Conservation (phyloP, 2,329 filamentous ascomycete species). For the Apiospora marii region DNA sequence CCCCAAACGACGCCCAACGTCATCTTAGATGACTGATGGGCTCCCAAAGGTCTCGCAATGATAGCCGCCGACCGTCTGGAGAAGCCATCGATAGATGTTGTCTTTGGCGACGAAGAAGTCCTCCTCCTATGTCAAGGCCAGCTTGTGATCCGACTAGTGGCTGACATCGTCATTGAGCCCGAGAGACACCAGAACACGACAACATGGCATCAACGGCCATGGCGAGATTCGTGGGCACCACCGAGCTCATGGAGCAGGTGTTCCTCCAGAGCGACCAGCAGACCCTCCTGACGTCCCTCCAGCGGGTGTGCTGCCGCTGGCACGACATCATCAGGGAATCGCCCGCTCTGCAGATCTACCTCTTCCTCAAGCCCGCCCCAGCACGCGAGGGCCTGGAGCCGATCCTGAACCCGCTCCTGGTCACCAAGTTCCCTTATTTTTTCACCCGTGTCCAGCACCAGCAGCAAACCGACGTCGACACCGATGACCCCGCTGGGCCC, state of each 20-base stretch:
- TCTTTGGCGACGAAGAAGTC: neutral
- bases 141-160: neutral
- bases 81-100: neutral
- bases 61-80: neutral
- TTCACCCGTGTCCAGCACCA: neutral
- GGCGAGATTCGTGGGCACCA: neutral
- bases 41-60: neutral
- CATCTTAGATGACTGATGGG: neutral
- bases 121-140: neutral
- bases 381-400: neutral
- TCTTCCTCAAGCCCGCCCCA: conserved; percentile 21
- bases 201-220: neutral
- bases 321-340: conserved; percentile 20
- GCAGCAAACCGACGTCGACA: neutral
- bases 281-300: conserved; percentile 18
- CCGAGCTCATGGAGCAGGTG: conserved; percentile 26
- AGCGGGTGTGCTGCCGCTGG: conserved; percentile 27
- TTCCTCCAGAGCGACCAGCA: conserved; percentile 27
- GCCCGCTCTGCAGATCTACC: conserved; percentile 24
- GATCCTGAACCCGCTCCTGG: conserved; percentile 25
- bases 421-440: conserved; percentile 22
- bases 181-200: neutral
- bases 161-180: neutral
- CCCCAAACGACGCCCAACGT: conserved; percentile 14
- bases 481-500: no score